These are phyloP conservation scores for Fusarium brevicatenulatum DNA, from an alignment of 2,329 filamentous ascomycete species.

Conservation along the genomic window DNA sequence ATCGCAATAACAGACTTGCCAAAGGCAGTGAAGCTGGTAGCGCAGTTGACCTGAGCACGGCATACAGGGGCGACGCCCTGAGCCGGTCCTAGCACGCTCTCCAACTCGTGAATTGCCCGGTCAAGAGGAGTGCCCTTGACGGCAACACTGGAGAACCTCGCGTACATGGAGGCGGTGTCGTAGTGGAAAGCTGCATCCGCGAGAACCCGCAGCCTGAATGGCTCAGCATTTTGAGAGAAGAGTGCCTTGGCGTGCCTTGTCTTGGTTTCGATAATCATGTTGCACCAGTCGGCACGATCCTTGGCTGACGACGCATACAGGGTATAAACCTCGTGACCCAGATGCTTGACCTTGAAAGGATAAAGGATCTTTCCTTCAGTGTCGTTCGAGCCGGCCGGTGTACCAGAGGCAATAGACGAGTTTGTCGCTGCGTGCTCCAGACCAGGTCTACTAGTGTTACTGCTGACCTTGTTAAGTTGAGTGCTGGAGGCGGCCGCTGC, in stretches of 20 bases:
- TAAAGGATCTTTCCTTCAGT: constrained; percentile 86
- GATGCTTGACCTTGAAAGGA: constrained; percentile 94
- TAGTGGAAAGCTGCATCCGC: constrained; percentile 92
- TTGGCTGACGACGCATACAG: constrained; percentile 83
- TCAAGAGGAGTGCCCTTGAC: constrained; percentile 94
- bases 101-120: constrained; percentile 88
- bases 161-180: constrained; percentile 68
- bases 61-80: constrained; percentile 82
- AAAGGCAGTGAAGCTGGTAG: constrained; percentile 86
- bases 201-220: constrained; percentile 90
- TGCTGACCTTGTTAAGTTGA: constrained; percentile 66
- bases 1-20: constrained; percentile 91
- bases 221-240: constrained; percentile 92
- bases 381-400: constrained; percentile 65
- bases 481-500: constrained; percentile 68
- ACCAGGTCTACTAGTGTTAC: constrained; percentile 65
- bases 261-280: constrained; percentile 94
- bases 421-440: constrained; percentile 76
- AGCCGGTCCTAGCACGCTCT: constrained; percentile 77
- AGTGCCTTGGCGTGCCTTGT: constrained; percentile 90
- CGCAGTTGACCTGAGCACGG: constrained; percentile 88
- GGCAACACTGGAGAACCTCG: constrained; percentile 73
- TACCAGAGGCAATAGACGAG: constrained; percentile 68
- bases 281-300: constrained; percentile 87
- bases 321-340: constrained; percentile 92